A percentile compares a stretch with the other conserved stretches of the same genome.
Evolutionary conservation across 2,329 filamentous ascomycete genomes (phyloP).

Genomic region (Scleromitrula shiraiana): DNA sequence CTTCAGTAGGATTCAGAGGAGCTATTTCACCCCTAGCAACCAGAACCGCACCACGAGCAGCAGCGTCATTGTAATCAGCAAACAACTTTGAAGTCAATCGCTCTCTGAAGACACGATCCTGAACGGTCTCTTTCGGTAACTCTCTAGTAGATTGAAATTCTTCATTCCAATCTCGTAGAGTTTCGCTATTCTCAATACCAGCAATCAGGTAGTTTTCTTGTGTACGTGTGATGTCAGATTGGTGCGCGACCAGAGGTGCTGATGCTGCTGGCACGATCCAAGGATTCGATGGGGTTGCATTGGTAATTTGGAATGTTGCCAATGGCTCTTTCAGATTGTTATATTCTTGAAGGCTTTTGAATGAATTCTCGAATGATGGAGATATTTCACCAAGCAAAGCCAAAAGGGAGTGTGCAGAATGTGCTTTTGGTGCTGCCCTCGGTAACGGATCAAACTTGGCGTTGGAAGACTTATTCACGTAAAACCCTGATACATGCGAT

Average conservation of each 20-base stretch:
- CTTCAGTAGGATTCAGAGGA: conserved; percentile 90
- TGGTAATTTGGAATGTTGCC: conserved; percentile 91
- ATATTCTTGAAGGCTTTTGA: conserved; percentile 71
- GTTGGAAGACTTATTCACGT: conserved; percentile 92
- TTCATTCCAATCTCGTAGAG: conserved; percentile 95
- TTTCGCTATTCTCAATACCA: conserved; percentile 89
- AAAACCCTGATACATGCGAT: conserved; percentile 89
- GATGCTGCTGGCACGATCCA: conserved; percentile 74
- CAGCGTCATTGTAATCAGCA: conserved; percentile 95
- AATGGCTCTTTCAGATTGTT: conserved; percentile 82
- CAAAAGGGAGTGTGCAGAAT: conserved; percentile 77
- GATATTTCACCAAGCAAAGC: conserved; percentile 72
- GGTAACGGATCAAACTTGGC: conserved; percentile 90
- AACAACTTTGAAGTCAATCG: conserved; percentile 91
- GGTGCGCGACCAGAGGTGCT: conserved; percentile 60
- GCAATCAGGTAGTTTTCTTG: conserved; percentile 89
- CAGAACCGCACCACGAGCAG: conserved; percentile 81
- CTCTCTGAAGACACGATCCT: conserved; percentile 93
- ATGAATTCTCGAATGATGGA: conserved; percentile 70
- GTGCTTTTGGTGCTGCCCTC: conserved; percentile 67
- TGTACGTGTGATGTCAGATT: conserved; percentile 75
- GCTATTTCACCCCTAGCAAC: conserved; percentile 90
- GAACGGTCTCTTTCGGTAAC: conserved; percentile 84
- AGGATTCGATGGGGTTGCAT: conserved; percentile 83
- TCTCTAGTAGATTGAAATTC: conserved; percentile 97